These are phyloP conservation scores for Penicillium sp. DNA, from an alignment of 2,329 filamentous ascomycete species.

Conservation along the genomic window DNA sequence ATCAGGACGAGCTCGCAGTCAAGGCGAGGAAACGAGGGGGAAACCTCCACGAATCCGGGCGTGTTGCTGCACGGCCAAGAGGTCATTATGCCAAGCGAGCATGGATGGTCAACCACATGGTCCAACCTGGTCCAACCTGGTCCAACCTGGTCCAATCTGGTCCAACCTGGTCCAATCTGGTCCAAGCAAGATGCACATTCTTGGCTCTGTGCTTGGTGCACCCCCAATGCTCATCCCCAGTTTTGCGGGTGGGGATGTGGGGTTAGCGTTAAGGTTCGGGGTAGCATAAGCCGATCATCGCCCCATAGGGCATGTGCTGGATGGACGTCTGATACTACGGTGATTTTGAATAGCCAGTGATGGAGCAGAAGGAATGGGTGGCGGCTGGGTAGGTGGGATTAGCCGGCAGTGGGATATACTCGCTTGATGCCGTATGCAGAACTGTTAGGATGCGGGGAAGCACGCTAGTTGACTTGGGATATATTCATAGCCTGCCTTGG, in stretches of 20 bases:
- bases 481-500: background rate
- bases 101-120: background rate
- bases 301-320: background rate
- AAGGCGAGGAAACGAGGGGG: constrained; percentile 16
- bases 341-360: background rate
- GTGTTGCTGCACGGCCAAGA: background rate
- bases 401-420: background rate
- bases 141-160: constrained; percentile 1
- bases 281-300: background rate
- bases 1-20: background rate
- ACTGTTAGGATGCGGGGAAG: background rate
- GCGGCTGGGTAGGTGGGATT: background rate
- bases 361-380: background rate
- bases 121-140: background rate
- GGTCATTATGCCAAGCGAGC: background rate
- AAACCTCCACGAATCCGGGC: constrained; percentile 23
- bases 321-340: background rate
- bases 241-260: constrained; percentile 5
- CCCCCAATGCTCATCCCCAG: constrained; percentile 5
- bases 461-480: background rate
- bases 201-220: background rate
- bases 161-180: background rate
- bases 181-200: background rate
- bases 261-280: constrained; percentile 1
- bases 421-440: background rate